A percentile compares a stretch with the other conserved stretches of the same genome.
These are phyloP conservation scores for Eutrema salsugineum DNA, from an alignment of 441 rosid genomes.

Conservation along the genomic window DNA sequence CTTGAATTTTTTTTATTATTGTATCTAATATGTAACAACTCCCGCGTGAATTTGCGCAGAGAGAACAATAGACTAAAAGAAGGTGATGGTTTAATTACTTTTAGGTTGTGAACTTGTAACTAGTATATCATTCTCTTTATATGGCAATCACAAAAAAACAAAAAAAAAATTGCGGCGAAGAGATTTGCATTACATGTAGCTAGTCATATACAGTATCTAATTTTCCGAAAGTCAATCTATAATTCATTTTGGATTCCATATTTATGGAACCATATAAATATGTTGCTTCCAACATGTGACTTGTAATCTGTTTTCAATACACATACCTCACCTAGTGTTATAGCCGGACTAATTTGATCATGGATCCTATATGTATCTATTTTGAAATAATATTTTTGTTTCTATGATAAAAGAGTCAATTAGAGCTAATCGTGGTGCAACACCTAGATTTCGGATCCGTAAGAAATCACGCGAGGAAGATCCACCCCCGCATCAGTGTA, in stretches of 20 bases:
- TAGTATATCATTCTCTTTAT: not conserved
- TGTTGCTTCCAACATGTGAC: not conserved
- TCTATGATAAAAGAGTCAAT: not conserved
- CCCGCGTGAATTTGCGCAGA: not conserved
- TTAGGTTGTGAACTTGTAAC: not conserved
- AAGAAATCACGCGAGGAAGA: not conserved
- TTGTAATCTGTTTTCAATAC: not conserved
- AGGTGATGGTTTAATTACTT: not conserved
- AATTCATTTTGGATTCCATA: not conserved
- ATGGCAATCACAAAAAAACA: not conserved
- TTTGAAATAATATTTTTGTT: not conserved
- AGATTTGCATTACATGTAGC: not conserved
- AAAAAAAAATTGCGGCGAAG: not conserved
- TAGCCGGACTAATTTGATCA: not conserved
- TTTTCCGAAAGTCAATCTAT: not conserved
- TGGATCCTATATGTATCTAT: not conserved
- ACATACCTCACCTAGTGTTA: not conserved
- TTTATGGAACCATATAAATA: not conserved
- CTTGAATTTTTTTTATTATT: not conserved
- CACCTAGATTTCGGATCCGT: not conserved
- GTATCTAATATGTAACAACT: not conserved
- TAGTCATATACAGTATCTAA: too few relatives aligned
- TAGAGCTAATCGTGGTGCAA: not conserved
- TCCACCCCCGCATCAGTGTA: too few relatives aligned
- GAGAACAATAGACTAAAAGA: not conserved